These are phyloP conservation scores for Malus domestica DNA, from an alignment of 306 rosid species.

Conservation along the genomic window DNA sequence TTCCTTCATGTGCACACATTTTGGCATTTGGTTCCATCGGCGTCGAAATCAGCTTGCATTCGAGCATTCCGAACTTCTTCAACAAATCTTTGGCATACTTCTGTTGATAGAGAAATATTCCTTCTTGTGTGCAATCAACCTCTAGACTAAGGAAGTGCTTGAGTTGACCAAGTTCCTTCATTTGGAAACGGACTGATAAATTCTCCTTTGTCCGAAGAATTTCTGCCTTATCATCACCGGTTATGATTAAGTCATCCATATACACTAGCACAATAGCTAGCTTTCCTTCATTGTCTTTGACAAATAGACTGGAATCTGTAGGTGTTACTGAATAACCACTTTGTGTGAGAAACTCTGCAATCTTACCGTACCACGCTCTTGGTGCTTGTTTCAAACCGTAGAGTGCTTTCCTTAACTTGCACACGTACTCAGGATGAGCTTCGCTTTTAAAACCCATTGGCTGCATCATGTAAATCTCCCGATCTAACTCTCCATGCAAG, in stretches of 20 bases:
- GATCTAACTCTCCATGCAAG: neutral
- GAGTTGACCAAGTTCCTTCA: too few relatives aligned
- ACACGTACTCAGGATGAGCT: neutral
- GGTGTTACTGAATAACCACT: neutral
- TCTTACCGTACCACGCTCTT: too few relatives aligned
- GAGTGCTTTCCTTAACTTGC: too few relatives aligned
- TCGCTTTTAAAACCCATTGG: neutral
- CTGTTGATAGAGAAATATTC: neutral
- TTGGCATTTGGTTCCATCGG: constrained; percentile 4
- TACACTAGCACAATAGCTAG: neutral
- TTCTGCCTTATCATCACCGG: neutral
- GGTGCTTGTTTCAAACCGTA: too few relatives aligned
- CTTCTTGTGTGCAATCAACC: neutral
- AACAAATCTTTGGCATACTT: constrained; percentile 6
- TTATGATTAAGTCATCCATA: neutral
- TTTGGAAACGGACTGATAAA: neutral
- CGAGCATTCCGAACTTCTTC: neutral
- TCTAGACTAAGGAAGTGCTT: neutral
- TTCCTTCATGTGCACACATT: neutral
- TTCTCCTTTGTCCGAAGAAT: neutral
- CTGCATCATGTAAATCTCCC: neutral
- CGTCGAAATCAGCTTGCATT: neutral
- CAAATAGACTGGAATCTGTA: neutral
- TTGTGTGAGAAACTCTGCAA: too few relatives aligned
- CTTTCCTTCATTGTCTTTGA: neutral